A percentile compares a stretch with the other conserved stretches of the same genome.
Evolutionary conservation across 2,329 filamentous ascomycete genomes (phyloP).

Genomic region (Sporothrix pseudoabietina): DNA sequence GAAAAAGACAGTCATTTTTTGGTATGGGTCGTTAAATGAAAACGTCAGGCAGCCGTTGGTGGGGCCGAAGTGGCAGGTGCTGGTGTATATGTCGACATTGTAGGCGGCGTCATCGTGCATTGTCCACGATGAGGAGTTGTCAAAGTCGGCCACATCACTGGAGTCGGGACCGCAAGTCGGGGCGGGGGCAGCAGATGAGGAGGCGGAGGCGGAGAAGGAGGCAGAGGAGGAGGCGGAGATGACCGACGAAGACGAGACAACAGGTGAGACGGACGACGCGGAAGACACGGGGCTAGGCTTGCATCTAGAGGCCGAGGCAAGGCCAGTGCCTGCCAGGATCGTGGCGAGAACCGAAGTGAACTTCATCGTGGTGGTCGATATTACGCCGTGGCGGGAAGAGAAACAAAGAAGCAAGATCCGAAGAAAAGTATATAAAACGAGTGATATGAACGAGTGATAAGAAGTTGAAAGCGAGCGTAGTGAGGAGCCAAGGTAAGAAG

Average conservation of each 20-base stretch:
- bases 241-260: background rate
- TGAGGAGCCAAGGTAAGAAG: background rate
- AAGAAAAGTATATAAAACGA: background rate
- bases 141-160: background rate
- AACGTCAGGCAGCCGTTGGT: background rate
- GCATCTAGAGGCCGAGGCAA: background rate
- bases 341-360: background rate
- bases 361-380: background rate
- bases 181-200: background rate
- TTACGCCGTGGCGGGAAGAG: too few species aligned
- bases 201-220: background rate
- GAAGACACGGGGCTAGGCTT: background rate
- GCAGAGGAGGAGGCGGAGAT: background rate
- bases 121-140: background rate
- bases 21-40: background rate
- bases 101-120: background rate
- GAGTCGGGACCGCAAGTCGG: conserved; percentile 5
- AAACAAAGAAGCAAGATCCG: background rate
- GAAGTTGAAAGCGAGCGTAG: background rate
- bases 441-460: background rate
- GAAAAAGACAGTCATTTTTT: background rate
- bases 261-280: background rate
- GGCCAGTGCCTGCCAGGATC: background rate
- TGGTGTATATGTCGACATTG: background rate
- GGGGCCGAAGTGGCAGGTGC: background rate